Percentiles rank a stretch among this genome's conserved stretches.
Evolutionary conservation across 78 protist species (phyloP).

Genomic region (Chrysochromulina parva): DNA sequence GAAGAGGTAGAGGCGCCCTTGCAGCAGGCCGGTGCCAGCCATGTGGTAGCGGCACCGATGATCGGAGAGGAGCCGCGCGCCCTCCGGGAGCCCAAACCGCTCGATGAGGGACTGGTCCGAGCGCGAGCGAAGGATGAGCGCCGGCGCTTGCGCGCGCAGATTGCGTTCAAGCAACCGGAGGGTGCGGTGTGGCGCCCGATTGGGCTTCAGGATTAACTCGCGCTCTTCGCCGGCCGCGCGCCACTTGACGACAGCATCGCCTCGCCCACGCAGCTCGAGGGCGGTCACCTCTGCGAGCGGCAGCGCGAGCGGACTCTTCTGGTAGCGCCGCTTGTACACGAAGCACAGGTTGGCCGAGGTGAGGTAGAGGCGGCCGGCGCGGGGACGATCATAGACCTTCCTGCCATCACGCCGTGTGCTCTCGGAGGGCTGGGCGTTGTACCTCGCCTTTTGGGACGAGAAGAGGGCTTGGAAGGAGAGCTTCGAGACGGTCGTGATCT

Average conservation of each 20-base stretch:
- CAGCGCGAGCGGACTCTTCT: neutral
- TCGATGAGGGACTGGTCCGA: neutral
- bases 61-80: neutral
- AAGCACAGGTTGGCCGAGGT: neutral
- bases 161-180: neutral
- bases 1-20: neutral
- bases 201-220: neutral
- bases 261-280: neutral
- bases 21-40: neutral
- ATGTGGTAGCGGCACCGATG: neutral
- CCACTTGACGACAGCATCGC: neutral
- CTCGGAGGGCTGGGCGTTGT: too few relatives aligned
- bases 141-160: neutral
- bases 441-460: too few relatives aligned
- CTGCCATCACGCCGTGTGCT: too few relatives aligned
- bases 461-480: too few relatives aligned
- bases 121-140: neutral
- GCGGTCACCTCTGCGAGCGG: neutral
- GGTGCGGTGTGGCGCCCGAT: neutral
- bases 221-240: neutral
- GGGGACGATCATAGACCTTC: neutral
- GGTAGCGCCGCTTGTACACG: neutral
- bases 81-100: neutral
- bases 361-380: neutral
- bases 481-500: neutral